These are phyloP conservation scores for Eremochloa ophiuroides DNA, from an alignment of 176 grass and related monocot species.

Conservation along the genomic window DNA sequence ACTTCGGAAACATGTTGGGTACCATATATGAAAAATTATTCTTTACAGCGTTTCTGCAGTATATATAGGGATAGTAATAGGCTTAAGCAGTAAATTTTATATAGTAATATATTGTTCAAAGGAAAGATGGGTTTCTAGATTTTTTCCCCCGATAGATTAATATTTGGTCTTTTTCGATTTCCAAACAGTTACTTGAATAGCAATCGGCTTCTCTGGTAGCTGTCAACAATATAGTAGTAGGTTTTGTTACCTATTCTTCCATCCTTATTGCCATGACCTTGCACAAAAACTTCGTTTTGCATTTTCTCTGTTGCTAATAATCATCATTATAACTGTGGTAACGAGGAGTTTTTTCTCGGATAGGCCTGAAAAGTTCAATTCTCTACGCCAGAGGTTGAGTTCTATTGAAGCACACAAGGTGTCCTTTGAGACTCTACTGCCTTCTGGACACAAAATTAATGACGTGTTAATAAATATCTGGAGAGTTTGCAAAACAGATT, in stretches of 20 bases:
- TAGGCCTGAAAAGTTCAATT: conserved; percentile 88
- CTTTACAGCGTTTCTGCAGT: neutral
- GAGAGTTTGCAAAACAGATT: conserved; percentile 41
- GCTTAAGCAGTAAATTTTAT: neutral
- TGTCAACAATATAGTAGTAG: neutral
- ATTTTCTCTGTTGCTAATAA: conserved; percentile 16
- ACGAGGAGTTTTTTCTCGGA: conserved; percentile 44
- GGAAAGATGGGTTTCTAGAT: neutral
- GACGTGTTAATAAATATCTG: conserved; percentile 43
- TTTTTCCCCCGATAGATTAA: neutral
- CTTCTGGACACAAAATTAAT: conserved; percentile 38
- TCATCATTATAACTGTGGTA: conserved; percentile 30
- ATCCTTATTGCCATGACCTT: neutral
- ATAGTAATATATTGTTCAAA: neutral
- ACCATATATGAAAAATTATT: neutral
- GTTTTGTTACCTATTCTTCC: neutral
- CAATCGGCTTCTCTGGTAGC: neutral
- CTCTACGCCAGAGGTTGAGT: conserved; percentile 65
- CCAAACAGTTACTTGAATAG: neutral
- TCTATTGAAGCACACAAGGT: conserved; percentile 73
- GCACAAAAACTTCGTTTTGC: neutral
- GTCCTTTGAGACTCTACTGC: conserved; percentile 40
- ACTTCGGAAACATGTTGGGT: neutral
- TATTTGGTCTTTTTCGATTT: neutral
- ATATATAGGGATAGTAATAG: neutral